Evolutionary conservation across 2,329 filamentous ascomycete species (phyloP).

Genomic region (Paraphaeosphaeria sporulosa): DNA sequence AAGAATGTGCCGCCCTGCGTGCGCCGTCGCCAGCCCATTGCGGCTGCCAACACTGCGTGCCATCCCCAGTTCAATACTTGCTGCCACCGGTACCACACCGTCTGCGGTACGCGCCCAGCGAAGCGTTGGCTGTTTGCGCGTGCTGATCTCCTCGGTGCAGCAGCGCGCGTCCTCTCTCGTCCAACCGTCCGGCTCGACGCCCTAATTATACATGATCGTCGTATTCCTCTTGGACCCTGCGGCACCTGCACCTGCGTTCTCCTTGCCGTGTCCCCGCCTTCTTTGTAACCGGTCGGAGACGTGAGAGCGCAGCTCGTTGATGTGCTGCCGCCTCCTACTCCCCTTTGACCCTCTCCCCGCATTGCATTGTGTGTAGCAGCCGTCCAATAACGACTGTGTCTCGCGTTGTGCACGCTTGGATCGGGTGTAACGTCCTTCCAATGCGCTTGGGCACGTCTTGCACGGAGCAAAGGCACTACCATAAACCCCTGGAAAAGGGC

Average conservation of each 20-base stretch:
- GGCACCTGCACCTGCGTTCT: slow-evolving; percentile 22
- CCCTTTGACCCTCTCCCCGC: background rate
- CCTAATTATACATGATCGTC: slow-evolving; percentile 35
- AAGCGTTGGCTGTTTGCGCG: slow-evolving; percentile 20
- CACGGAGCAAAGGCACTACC: slow-evolving; percentile 4
- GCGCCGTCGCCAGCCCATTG: background rate
- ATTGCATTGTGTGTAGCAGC: background rate
- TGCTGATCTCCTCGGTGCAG: slow-evolving; percentile 34
- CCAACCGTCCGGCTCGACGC: slow-evolving; percentile 15
- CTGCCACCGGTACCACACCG: background rate
- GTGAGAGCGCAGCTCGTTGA: slow-evolving; percentile 8
- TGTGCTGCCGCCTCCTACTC: slow-evolving; percentile 2
- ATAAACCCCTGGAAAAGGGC: slow-evolving; percentile 12
- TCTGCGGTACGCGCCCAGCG: slow-evolving; percentile 20
- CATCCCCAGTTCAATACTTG: background rate
- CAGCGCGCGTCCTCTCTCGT: slow-evolving; percentile 23
- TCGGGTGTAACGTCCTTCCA: background rate
- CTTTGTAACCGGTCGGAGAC: slow-evolving; percentile 16
- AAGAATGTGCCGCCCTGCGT: background rate
- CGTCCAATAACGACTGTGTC: background rate
- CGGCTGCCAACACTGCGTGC: background rate
- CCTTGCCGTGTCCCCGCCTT: slow-evolving; percentile 5
- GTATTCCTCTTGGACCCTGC: slow-evolving; percentile 35
- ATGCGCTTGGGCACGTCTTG: slow-evolving; percentile 2
- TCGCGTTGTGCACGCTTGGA: background rate